phyloP scores from a whole-genome alignment of 805 yeast species.

The Millerago galiae region DNA sequence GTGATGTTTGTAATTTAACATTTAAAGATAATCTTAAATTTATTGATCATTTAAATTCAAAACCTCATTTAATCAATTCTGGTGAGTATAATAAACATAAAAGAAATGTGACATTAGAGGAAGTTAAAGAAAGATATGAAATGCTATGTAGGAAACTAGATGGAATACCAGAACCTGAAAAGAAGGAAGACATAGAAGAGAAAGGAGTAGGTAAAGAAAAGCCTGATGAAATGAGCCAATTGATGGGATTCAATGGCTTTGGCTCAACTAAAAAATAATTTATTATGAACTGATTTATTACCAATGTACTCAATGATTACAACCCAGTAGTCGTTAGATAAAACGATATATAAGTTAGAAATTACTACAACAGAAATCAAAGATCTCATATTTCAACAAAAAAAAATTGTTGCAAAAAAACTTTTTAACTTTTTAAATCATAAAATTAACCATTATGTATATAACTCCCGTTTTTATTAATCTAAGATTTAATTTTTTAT shows the following conservation, averaged over 20 bases:
- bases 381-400: conserved; percentile 8
- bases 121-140: conserved; percentile 37
- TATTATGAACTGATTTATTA: neutral
- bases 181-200: conserved; percentile 29
- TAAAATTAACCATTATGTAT: conserved; percentile 7
- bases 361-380: conserved; percentile 2
- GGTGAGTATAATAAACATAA: conserved; percentile 30
- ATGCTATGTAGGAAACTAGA: conserved; percentile 24
- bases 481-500: conserved; percentile 16
- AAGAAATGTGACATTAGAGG: conserved; percentile 40
- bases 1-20: conserved; percentile 73
- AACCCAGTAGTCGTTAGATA: neutral
- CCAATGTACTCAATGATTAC: neutral
- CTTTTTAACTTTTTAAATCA: conserved; percentile 6
- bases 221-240: conserved; percentile 24
- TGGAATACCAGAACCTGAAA: conserved; percentile 35
- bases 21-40: conserved; percentile 78
- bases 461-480: conserved; percentile 1
- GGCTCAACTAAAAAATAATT: conserved; percentile 37
- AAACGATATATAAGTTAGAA: neutral
- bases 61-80: conserved; percentile 50
- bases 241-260: conserved; percentile 61
- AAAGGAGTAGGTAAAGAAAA: conserved; percentile 10
- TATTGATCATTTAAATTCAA: conserved; percentile 78
- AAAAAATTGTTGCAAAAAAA: conserved; percentile 9